Conservation (phyloP, 768 basidiomycete genomes). For the Mycena capillaripes region DNA sequence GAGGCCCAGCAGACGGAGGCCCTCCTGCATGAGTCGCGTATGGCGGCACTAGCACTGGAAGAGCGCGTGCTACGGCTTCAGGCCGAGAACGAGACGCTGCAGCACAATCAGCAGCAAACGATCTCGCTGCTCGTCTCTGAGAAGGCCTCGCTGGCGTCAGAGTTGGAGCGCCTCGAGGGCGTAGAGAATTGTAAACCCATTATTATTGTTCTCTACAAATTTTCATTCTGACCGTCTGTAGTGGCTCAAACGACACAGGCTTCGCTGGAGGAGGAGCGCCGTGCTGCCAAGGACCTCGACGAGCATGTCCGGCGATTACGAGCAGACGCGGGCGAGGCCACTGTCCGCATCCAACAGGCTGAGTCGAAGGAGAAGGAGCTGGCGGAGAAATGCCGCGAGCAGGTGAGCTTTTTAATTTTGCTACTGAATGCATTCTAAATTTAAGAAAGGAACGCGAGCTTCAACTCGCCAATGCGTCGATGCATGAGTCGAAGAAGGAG, state of each 20-base stretch:
- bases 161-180: constrained; percentile 70
- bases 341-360: constrained; percentile 56
- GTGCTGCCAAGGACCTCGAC: constrained; percentile 55
- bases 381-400: constrained; percentile 65
- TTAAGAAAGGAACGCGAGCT: constrained; percentile 78
- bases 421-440: constrained; percentile 26
- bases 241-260: constrained; percentile 60
- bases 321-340: constrained; percentile 51
- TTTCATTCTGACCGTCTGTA: constrained; percentile 39
- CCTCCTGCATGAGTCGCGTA: constrained; percentile 51
- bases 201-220: constrained; percentile 11
- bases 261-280: constrained; percentile 58
- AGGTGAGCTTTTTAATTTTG: constrained; percentile 50
- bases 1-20: constrained; percentile 50
- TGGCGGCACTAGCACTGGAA: constrained; percentile 45
- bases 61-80: constrained; percentile 47
- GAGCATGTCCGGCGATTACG: constrained; percentile 60
- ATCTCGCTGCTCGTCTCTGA: constrained; percentile 85
- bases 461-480: constrained; percentile 69
- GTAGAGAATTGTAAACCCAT: constrained; percentile 70
- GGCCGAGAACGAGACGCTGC: constrained; percentile 49
- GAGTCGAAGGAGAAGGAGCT: constrained; percentile 69
- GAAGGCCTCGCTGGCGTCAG: constrained; percentile 71
- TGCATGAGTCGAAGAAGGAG: constrained; percentile 66
- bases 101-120: constrained; percentile 76